Evolutionary conservation across 192 early-diverging fungal genomes (phyloP).

Genomic region (Pilobolus umbonatus): DNA sequence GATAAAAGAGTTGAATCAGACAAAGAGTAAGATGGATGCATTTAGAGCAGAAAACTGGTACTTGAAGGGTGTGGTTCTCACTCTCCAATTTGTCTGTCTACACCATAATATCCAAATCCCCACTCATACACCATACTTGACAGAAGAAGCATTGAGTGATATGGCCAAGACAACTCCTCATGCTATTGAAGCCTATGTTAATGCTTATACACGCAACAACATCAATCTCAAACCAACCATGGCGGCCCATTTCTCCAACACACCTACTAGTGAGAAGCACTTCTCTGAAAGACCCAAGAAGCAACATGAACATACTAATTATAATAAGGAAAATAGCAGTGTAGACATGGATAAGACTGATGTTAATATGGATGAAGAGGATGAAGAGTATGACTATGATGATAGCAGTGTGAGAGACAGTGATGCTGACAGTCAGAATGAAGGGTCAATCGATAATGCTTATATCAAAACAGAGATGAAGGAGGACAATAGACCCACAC

Average conservation of each 20-base stretch:
- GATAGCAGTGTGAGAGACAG: no score
- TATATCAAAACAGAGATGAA: neutral
- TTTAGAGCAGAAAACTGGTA: constrained; percentile 45
- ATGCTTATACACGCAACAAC: constrained; percentile 31
- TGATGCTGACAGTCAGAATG: neutral
- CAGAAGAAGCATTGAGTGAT: constrained; percentile 26
- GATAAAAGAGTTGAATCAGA: constrained; percentile 35
- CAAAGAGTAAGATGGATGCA: constrained; percentile 40
- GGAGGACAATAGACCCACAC: neutral
- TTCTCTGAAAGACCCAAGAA: neutral
- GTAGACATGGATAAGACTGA: neutral
- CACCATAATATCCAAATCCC: constrained; percentile 34
- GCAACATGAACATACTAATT: neutral
- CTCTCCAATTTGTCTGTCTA: constrained; percentile 40
- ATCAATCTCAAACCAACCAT: constrained; percentile 25
- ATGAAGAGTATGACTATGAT: neutral
- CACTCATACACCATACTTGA: constrained; percentile 30
- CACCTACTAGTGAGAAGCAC: neutral
- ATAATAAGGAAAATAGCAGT: neutral
- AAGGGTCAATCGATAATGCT: neutral
- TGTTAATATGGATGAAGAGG: neutral
- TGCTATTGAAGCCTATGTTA: constrained; percentile 34
- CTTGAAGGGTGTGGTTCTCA: constrained; percentile 43
- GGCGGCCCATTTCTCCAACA: constrained; percentile 22
- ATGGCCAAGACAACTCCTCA: constrained; percentile 32